phyloP scores from a whole-genome alignment of 805 yeast species.

The Starmerella lactis-condensi region DNA sequence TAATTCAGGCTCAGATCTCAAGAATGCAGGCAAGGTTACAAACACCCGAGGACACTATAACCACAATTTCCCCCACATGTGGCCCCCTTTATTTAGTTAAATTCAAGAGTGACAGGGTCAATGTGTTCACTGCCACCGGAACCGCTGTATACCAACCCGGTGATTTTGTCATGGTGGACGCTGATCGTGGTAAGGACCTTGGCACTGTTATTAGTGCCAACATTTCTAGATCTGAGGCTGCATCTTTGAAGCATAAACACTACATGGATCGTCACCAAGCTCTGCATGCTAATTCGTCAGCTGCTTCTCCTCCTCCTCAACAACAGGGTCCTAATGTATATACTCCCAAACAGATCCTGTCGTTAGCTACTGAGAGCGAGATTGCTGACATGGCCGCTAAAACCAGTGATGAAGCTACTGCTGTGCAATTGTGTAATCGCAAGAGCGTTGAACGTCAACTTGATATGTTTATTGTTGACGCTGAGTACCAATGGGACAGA shows the following conservation, averaged over 20 bases:
- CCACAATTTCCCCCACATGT: constrained; percentile 10
- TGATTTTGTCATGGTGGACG: constrained; percentile 65
- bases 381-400: constrained; percentile 40
- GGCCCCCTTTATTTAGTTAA: constrained; percentile 40
- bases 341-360: constrained; percentile 48
- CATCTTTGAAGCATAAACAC: constrained; percentile 45
- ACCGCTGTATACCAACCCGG: constrained; percentile 27
- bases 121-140: constrained; percentile 49
- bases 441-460: constrained; percentile 31
- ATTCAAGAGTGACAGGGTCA: constrained; percentile 64
- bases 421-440: constrained; percentile 45
- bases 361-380: constrained; percentile 46
- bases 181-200: constrained; percentile 63
- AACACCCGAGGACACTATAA: constrained; percentile 2
- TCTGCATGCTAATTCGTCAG: constrained; percentile 23
- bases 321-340: constrained; percentile 35
- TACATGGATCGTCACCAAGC: constrained; percentile 57
- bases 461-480: constrained; percentile 48
- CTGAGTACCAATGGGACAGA: constrained; percentile 75
- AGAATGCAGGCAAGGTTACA: neutral
- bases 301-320: constrained; percentile 3
- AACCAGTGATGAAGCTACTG: constrained; percentile 49
- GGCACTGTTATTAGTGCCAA: constrained; percentile 45
- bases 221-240: constrained; percentile 46
- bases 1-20: too few relatives aligned